These are phyloP conservation scores for Penicillium sp. DNA, from an alignment of 2,329 filamentous ascomycete genomes.

Conservation along the genomic window DNA sequence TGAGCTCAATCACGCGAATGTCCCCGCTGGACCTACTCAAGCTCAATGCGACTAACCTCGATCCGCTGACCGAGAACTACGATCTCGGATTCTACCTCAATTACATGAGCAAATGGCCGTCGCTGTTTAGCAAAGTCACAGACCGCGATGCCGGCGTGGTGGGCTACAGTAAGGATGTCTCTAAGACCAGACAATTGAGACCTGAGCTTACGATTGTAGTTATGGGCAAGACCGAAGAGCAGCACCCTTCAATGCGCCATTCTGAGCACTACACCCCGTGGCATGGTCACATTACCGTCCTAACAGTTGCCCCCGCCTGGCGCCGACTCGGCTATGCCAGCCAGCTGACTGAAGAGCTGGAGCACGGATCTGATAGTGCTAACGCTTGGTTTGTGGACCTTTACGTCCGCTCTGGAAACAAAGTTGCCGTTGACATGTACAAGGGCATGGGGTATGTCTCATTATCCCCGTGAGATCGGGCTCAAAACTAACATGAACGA, in stretches of 20 bases:
- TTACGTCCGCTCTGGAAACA: constrained; percentile 86
- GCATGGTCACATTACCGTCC: constrained; percentile 95
- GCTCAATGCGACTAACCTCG: constrained; percentile 92
- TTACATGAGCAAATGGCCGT: constrained; percentile 94
- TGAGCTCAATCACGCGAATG: constrained; percentile 86
- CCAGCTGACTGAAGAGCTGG: constrained; percentile 75
- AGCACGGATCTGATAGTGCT: constrained; percentile 75
- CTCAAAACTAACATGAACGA: constrained; percentile 3
- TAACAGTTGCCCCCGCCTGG: constrained; percentile 85
- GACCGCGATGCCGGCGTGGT: constrained; percentile 83
- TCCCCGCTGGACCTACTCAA: constrained; percentile 78
- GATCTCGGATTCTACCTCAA: constrained; percentile 93
- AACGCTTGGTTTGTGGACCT: constrained; percentile 94
- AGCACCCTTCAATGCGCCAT: constrained; percentile 68
- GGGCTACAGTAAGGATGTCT: constrained; percentile 72
- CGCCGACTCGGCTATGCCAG: constrained; percentile 84
- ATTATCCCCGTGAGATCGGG: not conserved
- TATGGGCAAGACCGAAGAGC: constrained; percentile 94
- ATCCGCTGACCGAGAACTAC: constrained; percentile 97
- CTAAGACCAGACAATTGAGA: not conserved
- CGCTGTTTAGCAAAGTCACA: constrained; percentile 88
- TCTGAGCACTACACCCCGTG: constrained; percentile 95
- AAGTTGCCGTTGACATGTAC: constrained; percentile 84
- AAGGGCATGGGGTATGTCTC: constrained; percentile 71
- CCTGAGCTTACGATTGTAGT: constrained; percentile 55